Percentiles rank a stretch among this genome's conserved stretches.
phyloP scores from a whole-genome alignment of 2,329 filamentous ascomycete species.

The Neofusicoccum laricinum region DNA sequence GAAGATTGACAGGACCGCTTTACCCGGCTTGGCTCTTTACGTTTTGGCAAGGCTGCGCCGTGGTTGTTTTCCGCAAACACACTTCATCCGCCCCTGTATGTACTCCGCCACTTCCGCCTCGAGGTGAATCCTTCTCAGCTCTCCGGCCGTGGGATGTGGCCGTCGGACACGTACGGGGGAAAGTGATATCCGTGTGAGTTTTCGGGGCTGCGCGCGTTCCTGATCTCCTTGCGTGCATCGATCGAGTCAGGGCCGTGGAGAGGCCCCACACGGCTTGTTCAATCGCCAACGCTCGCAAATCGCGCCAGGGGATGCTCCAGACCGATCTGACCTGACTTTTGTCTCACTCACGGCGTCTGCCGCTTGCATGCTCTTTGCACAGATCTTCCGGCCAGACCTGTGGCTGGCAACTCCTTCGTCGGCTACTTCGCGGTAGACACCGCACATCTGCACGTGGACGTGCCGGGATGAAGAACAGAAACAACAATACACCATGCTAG shows the following conservation, averaged over 20 bases:
- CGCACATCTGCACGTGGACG: no score
- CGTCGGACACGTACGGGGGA: no score
- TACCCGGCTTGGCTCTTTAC: neutral
- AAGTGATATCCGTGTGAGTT: neutral
- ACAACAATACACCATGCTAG: no score
- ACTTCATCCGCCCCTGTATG: no score
- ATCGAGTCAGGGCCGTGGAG: conserved; percentile 10
- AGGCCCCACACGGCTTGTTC: neutral
- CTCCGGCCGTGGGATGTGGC: no score
- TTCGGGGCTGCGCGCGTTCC: neutral
- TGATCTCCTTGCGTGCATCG: neutral
- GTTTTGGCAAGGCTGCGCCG: no score
- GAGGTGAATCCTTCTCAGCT: no score
- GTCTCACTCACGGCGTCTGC: neutral
- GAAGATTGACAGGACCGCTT: neutral
- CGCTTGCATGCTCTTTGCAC: neutral
- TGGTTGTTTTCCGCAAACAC: no score
- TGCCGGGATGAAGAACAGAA: no score
- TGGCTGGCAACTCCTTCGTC: neutral
- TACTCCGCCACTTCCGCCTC: no score
- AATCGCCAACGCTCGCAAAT: neutral
- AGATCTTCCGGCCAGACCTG: neutral
- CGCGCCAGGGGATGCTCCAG: neutral
- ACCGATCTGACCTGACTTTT: neutral
- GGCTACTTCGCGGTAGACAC: neutral